phyloP scores from a whole-genome alignment of 1,139 yeast genomes.

The Spathaspora sp. region DNA sequence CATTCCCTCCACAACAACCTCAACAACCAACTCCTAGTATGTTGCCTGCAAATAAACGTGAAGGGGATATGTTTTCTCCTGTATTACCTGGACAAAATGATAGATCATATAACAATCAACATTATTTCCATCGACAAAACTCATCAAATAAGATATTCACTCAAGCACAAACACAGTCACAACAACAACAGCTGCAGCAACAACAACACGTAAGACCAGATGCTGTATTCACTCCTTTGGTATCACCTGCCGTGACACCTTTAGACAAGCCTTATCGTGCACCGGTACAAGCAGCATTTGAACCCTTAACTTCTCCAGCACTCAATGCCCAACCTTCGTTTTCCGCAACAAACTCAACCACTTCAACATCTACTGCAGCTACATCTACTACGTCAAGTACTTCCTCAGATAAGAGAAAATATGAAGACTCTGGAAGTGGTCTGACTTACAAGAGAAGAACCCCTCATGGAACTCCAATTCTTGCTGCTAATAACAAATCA shows the following conservation, averaged over 20 bases:
- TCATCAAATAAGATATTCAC: slow-evolving; percentile 10
- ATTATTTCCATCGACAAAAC: slow-evolving; percentile 37
- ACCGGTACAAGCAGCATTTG: slow-evolving; percentile 37
- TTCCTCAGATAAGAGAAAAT: slow-evolving; percentile 11
- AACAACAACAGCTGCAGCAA: slow-evolving; percentile 16
- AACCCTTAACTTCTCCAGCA: slow-evolving; percentile 67
- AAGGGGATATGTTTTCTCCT: slow-evolving; percentile 26
- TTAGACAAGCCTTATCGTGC: slow-evolving; percentile 38
- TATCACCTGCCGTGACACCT: slow-evolving; percentile 75
- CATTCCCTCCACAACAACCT: slow-evolving; percentile 35
- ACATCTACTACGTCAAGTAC: slow-evolving; percentile 6
- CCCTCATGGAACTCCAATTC: slow-evolving; percentile 50
- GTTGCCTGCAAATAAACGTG: slow-evolving; percentile 21
- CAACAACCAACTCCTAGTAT: slow-evolving; percentile 29
- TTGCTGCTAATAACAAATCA: slow-evolving; percentile 25
- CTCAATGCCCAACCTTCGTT: slow-evolving; percentile 43
- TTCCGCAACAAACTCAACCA: slow-evolving; percentile 1
- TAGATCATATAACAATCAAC: slow-evolving; percentile 44
- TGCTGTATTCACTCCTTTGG: slow-evolving; percentile 67
- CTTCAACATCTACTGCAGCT: slow-evolving; percentile 18
- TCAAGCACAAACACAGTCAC: neutral
- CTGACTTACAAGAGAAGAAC: slow-evolving; percentile 36
- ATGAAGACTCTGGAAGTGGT: slow-evolving; percentile 2
- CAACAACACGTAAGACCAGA: slow-evolving; percentile 43
- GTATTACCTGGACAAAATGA: slow-evolving; percentile 47